A percentile compares a stretch with the other conserved stretches of the same genome.
phyloP scores from a whole-genome alignment of 176 grass and related monocot genomes.

The Ensete glaucum region DNA sequence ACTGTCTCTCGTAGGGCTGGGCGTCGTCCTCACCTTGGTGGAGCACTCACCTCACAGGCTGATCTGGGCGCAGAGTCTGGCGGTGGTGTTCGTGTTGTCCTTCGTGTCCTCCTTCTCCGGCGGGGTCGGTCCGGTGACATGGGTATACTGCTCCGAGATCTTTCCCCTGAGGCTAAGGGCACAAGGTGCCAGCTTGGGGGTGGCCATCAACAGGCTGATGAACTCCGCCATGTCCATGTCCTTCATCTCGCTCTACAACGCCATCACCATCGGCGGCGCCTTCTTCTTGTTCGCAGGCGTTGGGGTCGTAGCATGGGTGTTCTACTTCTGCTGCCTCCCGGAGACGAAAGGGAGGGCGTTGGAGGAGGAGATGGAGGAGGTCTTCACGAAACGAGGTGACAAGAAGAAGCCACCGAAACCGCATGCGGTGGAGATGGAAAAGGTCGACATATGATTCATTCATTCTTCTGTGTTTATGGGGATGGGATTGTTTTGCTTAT shows the following conservation, averaged over 20 bases:
- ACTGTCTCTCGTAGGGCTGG: conserved; percentile 25
- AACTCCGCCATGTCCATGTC: conserved; percentile 43
- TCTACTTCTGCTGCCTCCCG: conserved; percentile 5
- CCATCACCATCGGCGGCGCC: conserved; percentile 11
- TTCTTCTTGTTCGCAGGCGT: conserved; percentile 13
- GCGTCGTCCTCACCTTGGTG: conserved; percentile 28
- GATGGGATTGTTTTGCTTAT: too few species aligned
- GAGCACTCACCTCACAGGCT: conserved; percentile 10
- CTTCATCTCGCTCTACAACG: conserved; percentile 31
- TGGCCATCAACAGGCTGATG: conserved; percentile 43
- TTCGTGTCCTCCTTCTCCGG: conserved; percentile 45
- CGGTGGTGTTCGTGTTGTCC: conserved; percentile 15
- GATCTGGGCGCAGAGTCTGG: conserved; percentile 13
- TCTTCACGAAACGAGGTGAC: background rate
- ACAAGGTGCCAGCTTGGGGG: conserved; percentile 40
- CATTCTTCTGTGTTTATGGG: too few species aligned
- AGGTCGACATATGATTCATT: too few species aligned
- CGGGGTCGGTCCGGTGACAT: conserved; percentile 42
- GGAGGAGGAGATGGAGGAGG: background rate
- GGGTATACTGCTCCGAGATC: conserved; percentile 46
- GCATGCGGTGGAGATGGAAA: too few species aligned
- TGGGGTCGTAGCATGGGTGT: background rate
- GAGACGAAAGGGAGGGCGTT: conserved; percentile 7
- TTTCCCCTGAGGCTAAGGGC: conserved; percentile 42
- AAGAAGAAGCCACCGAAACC: background rate